A percentile compares a stretch with the other conserved stretches of the same genome.
phyloP scores from a whole-genome alignment of 345 rosid species.

The Isatis tinctoria region DNA sequence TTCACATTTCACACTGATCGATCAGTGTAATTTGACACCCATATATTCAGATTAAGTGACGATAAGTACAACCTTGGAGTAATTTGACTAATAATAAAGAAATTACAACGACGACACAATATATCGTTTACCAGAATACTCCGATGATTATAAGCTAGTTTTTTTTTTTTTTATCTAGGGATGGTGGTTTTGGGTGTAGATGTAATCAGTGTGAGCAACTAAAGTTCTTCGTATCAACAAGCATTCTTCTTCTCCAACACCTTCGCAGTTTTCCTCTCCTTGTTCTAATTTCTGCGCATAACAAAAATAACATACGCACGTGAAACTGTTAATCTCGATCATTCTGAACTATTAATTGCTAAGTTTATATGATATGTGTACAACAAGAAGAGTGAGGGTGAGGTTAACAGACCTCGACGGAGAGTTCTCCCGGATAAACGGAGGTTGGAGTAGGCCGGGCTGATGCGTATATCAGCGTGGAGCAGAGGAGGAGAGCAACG shows the following conservation, averaged over 20 bases:
- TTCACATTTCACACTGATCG: neutral
- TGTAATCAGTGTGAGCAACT: slow-evolving; percentile 49
- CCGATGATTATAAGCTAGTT: neutral
- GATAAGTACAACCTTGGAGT: neutral
- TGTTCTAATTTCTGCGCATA: slow-evolving; percentile 19
- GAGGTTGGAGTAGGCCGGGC: slow-evolving; percentile 38
- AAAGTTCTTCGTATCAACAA: slow-evolving; percentile 41
- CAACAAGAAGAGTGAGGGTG: neutral
- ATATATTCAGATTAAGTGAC: neutral
- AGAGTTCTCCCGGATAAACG: slow-evolving; percentile 29
- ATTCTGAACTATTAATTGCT: neutral
- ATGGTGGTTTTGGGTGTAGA: slow-evolving; percentile 42
- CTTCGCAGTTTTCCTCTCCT: slow-evolving; percentile 38
- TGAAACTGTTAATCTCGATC: neutral
- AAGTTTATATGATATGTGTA: neutral
- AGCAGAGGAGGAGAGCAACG: slow-evolving; percentile 41
- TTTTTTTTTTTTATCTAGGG: slow-evolving; percentile 24
- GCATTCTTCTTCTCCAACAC: slow-evolving; percentile 54
- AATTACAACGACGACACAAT: neutral
- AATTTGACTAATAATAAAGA: neutral
- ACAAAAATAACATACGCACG: neutral
- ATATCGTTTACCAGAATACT: neutral
- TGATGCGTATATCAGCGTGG: slow-evolving; percentile 32
- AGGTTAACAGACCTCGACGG: slow-evolving; percentile 30
- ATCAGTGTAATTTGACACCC: no score